Base-by-base conservation (phyloP, 441 rosid species). In the Adansonia madagascariensis region DNA sequence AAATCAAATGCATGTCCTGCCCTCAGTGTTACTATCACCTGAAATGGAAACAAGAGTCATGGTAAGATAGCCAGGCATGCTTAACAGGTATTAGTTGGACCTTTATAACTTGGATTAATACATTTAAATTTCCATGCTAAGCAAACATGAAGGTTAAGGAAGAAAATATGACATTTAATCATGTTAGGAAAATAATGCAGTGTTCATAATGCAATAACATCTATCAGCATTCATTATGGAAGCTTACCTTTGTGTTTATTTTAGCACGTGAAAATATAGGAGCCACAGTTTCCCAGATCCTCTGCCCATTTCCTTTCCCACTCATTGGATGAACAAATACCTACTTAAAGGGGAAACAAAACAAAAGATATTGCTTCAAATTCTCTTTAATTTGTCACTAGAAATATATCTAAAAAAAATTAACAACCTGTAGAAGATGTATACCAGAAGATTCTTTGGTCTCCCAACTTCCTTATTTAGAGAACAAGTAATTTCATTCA, bases 1-100 rank as follows among this genome's bases (percentile, higher is more conserved):
- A 85, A 90, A 84, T 95, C 91, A 84, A 84, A 92, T 71, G 99
- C 99, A 74, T 95, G 98, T 35, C 95, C 95, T 79, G 96, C 94
- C 83, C 92, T 92, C 82, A 89, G 82, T 18, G 98, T 93, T 57
- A 93, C 89, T 73, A 90, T 84, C 77, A 95, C 95, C 99, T 95
- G 89, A 73, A 79, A 65, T 78, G 39, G 63, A 77, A 80, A 77
- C 27, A 67, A 74, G 4, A 47, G 47, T 35, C 4, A 35, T 35
- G 4, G 17, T 0, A 46, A 53, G 6, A 47, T 59, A 46, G 17
- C 52, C 18, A 31, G 6, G 18, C 18, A 47, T 49, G 64, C 46
- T 31, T 46, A 15, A 6, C 35, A 56, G 56, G n/a, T 77, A 39
- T 15, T 27, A 20, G 8, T 2, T 27, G 46, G 18, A 71, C 74